These are phyloP conservation scores for Gonium pectorale DNA, from an alignment of 139 green algal genomes.

Conservation along the genomic window DNA sequence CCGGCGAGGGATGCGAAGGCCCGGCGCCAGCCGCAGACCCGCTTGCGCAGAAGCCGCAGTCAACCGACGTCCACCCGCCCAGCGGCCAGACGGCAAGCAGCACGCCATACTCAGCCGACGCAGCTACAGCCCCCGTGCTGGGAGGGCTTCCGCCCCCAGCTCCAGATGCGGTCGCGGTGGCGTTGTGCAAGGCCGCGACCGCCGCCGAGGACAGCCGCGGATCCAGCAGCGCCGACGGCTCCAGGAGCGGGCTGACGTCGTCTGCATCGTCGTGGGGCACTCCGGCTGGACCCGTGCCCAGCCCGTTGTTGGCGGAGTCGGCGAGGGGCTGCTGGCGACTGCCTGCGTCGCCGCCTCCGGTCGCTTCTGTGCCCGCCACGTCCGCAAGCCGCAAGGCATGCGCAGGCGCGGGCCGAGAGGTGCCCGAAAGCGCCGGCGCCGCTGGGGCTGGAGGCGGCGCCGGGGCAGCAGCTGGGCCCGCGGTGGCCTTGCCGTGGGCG, in stretches of 20 bases:
- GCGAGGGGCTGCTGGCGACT: too few relatives aligned
- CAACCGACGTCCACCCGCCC: constrained; percentile 38
- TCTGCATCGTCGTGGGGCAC: not conserved
- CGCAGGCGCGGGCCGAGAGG: too few relatives aligned
- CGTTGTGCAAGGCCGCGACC: not conserved
- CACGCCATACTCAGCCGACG: too few relatives aligned
- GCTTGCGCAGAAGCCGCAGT: too few relatives aligned
- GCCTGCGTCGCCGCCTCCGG: not conserved
- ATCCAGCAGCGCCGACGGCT: constrained; percentile 22
- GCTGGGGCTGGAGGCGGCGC: too few relatives aligned
- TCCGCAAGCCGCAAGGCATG: not conserved
- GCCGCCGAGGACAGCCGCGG: not conserved
- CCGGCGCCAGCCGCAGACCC: too few relatives aligned
- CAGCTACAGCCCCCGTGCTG: not conserved
- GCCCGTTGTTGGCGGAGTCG: too few relatives aligned
- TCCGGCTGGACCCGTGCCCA: too few relatives aligned
- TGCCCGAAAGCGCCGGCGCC: too few relatives aligned
- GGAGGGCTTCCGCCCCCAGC: not conserved
- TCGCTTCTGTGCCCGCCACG: not conserved
- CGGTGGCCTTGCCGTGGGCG: too few relatives aligned
- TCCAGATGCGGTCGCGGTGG: not conserved
- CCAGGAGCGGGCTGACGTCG: not conserved
- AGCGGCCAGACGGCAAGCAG: constrained; percentile 2
- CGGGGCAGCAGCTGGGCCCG: too few relatives aligned
- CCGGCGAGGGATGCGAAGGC: too few relatives aligned